Base-by-base conservation (phyloP, 1,139 yeast species). In the Torulaspora pretoriensis region DNA sequence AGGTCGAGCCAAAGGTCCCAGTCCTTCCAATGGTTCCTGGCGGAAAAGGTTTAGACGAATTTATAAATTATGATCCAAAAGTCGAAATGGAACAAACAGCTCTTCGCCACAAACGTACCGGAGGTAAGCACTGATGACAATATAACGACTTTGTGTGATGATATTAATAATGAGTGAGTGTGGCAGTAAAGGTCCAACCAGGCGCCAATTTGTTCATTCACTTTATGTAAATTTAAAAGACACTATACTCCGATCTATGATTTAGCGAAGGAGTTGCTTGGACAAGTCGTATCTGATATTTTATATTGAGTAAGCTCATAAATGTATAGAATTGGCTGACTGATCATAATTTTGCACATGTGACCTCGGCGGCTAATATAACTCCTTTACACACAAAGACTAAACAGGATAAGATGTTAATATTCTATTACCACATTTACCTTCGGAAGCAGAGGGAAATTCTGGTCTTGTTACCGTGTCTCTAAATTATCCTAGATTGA, bases 11-110 rank as follows among this genome's bases (percentile, higher is more conserved):
- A 78, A 92, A 92, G 75, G 97, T 92, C 40, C 97, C 97, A 38
- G 97, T 94, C 51, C 77, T 92, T 67, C 98, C 98, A 47, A 90
- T 92, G 95, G 98, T 92, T 43, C 96, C 98, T 45, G 95, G 82
- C 48, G 98, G 98, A 59, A 87, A 85, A 68, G 96, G 86, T 53
- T 76, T 92, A 61, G 94, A 92, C 64, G 97, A 92, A 68, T 89
- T 92, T 65, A 84, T 92, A 57, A 77, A 78, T 40, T 90, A 82
- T 69, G 96, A 89, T 65, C 81, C 87, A 43, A 83, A 79, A 57
- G 82, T 81, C 47, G 96, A 88, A 71, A 73, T 72, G 60, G 78
- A 83, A 68, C 87, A 89, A 65, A 77, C 74, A 43, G 80, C 75
- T 63, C 56, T 69, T 41, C 70, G 73, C 57, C 55, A 50, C 40